These are phyloP conservation scores for Stephania cephalantha DNA, from an alignment of 164 flowering plant genomes.

Conservation along the genomic window DNA sequence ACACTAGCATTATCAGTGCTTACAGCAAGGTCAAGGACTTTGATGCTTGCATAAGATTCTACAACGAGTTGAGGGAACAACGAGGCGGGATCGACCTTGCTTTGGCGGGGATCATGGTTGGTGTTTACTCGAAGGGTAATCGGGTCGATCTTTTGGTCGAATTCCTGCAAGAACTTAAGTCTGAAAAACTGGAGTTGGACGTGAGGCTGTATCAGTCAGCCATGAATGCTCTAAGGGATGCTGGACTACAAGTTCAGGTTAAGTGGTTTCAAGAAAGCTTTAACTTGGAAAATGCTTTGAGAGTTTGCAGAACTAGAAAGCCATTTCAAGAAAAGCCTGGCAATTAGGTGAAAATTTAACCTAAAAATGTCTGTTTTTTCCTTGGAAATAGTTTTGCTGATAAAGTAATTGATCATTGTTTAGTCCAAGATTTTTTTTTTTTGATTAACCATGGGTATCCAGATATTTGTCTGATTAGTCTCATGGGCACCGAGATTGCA, in stretches of 20 bases:
- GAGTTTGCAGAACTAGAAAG: neutral
- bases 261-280: constrained; percentile 54
- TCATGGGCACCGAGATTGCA: no score
- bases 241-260: constrained; percentile 53
- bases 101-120: constrained; percentile 81
- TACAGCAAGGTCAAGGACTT: constrained; percentile 53
- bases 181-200: constrained; percentile 51
- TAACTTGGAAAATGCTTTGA: constrained; percentile 4
- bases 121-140: constrained; percentile 54
- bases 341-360: neutral
- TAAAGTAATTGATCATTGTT: neutral
- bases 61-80: constrained; percentile 47
- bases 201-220: constrained; percentile 60
- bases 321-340: neutral
- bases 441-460: no score
- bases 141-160: constrained; percentile 52
- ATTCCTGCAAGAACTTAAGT: constrained; percentile 62
- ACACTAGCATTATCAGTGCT: constrained; percentile 58
- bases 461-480: no score
- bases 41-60: constrained; percentile 43
- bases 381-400: neutral
- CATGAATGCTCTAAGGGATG: constrained; percentile 60
- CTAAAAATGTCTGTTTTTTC: neutral
- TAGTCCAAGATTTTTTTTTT: neutral
- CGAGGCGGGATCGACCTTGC: constrained; percentile 62